Conservation (phyloP, 2,329 filamentous ascomycete species). For the Pleomassaria siparia region DNA sequence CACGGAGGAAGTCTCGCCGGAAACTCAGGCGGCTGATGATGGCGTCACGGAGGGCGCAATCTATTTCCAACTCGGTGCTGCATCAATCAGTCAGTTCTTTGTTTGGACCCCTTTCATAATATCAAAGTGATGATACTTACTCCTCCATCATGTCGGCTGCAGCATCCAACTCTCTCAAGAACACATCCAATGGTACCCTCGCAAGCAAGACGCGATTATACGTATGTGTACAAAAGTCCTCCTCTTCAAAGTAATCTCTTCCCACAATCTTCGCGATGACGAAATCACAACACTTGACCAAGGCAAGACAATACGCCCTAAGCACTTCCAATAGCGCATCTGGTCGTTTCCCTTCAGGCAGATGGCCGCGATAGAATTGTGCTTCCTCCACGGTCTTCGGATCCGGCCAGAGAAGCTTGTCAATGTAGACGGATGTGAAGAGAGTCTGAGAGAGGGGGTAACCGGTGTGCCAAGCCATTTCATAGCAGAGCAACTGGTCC, state of each 20-base stretch:
- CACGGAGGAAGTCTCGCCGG: constrained; percentile 63
- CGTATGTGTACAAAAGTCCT: constrained; percentile 92
- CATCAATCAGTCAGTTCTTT: constrained; percentile 13
- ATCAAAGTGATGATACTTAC: constrained; percentile 18
- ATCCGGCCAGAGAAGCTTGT: constrained; percentile 73
- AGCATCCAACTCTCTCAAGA: constrained; percentile 36
- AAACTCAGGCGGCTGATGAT: constrained; percentile 67
- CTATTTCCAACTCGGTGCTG: constrained; percentile 31
- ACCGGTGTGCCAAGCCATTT: constrained; percentile 98
- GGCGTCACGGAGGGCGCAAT: constrained; percentile 51
- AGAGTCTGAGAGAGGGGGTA: constrained; percentile 93
- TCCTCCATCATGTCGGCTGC: constrained; percentile 33
- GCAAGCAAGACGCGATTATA: constrained; percentile 79
- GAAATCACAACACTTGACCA: constrained; percentile 80
- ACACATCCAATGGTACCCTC: constrained; percentile 32
- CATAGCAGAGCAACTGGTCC: constrained; percentile 86
- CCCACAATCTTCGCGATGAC: constrained; percentile 75
- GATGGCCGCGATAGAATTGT: constrained; percentile 53
- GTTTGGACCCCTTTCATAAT: neutral
- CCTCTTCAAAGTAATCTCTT: constrained; percentile 97
- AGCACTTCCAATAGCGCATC: constrained; percentile 57
- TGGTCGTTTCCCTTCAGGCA: constrained; percentile 24
- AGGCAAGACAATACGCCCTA: constrained; percentile 79
- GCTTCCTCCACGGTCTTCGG: constrained; percentile 66
- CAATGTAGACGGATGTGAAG: constrained; percentile 89